Evolutionary conservation across 768 basidiomycete genomes (phyloP), one percentile per base, ranked within the genome.

Genomic region (Boletales sp.): DNA sequence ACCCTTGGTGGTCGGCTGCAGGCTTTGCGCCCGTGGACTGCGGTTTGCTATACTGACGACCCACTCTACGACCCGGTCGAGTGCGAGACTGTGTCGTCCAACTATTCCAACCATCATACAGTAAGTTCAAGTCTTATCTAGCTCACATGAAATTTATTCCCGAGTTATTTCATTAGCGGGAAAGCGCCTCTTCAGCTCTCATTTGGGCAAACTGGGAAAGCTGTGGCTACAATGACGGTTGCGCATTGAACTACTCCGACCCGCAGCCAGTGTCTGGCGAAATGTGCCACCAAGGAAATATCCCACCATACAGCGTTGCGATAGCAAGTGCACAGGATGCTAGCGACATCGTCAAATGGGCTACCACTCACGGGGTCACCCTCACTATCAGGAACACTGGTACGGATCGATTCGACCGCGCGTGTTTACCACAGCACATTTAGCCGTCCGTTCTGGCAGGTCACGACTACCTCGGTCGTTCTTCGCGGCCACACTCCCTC

Each of bases 151-250:
- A 32, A 34, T 19, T 2, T 8, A 1, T 21, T 36, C 36, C 14
- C 19, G 5, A 34, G n/a, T 21, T 7, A 10, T 15, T 15, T 1
- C 4, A 4, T 25, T 25, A 60, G 59, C 59, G 59, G 5, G 59
- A 60, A 46, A 41, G 25, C 19, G 8, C 38, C 0, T 5, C 59
- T 8, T 33, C 59, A 1, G 59, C 59, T 7, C 53, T 61, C 5
- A 56, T 60, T 18, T 60, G 59, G 59, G 7, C 53, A 11, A 60
- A 61, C 53, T 60, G 55, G 51, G 59, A 60, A 36, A 46, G 50
- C 5, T 60, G 59, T 11, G 52, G 59, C n/a, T 48, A 49, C 4
- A 44, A 44, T 4, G 42, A 45, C 10, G 52, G 59, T 8, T 60
- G 59, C 34, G 44, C 50, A 25, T 35, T 60, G 34, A 59, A 60